Conservation (phyloP, 2,329 filamentous ascomycete species). For the Colletotrichum tropicicola region DNA sequence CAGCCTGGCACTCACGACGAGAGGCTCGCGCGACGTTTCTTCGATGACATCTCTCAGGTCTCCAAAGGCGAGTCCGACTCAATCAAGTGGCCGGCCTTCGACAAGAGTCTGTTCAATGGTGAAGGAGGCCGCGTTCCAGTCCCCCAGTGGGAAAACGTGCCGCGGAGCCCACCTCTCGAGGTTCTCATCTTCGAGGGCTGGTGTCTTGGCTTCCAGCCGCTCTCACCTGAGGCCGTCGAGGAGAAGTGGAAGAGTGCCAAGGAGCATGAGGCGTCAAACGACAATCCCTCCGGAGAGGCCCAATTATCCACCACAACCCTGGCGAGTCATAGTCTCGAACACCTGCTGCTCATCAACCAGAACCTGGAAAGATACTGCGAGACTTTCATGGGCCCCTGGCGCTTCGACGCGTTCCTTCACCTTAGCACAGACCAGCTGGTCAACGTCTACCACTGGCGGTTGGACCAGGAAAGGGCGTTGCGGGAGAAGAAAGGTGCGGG, state of each 20-base stretch:
- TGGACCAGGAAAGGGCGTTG: conserved; percentile 24
- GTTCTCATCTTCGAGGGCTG: conserved; percentile 29
- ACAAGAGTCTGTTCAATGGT: conserved; percentile 24
- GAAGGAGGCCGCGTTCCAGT: conserved; percentile 16
- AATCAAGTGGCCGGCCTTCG: conserved; percentile 23
- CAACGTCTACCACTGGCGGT: conserved; percentile 27
- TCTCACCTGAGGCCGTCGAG: neutral
- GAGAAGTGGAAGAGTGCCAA: conserved; percentile 21
- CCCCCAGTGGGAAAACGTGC: conserved; percentile 8
- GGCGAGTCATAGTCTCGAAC: conserved; percentile 7
- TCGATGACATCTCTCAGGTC: neutral
- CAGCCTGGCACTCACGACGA: conserved; percentile 28
- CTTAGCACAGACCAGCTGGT: conserved; percentile 17
- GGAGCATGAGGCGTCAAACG: neutral
- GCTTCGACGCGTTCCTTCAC: conserved; percentile 23
- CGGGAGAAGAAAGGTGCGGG: conserved; percentile 26
- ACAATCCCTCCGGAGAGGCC: neutral
- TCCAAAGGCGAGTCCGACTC: neutral
- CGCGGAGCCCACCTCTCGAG: conserved; percentile 14
- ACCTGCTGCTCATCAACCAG: conserved; percentile 21
- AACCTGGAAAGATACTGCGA: conserved; percentile 26
- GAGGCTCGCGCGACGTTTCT: conserved; percentile 14
- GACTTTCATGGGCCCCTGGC: conserved; percentile 27
- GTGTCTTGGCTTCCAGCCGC: conserved; percentile 27
- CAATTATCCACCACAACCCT: conserved; percentile 17